Evolutionary conservation across 768 basidiomycete species (phyloP), one percentile per base, ranked within the genome.

Genomic region (Xerocomellus dryophilus): DNA sequence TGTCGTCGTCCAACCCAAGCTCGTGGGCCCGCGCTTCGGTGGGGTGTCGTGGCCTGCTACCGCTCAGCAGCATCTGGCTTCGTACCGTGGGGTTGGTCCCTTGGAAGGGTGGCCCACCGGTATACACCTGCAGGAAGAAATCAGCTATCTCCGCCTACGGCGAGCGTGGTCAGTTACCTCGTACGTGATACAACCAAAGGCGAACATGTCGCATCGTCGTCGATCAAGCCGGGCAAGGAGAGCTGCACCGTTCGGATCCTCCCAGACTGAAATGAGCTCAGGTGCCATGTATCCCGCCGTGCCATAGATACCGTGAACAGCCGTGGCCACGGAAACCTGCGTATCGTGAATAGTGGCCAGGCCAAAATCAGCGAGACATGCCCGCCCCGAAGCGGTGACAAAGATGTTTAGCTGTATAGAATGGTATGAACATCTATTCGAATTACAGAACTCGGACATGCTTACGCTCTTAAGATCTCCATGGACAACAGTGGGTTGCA

Each of bases 401-500:
- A 72, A 61, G 31, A 73, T 57, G 44, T 72, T 71, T 1, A 60
- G 39, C 70, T 71, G 29, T n/a, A 14, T 3, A 5, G n/a, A 38
- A 20, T 20, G n/a, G 3, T 0, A 14, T 64, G 12, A 63, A 36
- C 10, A 4, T 32, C 44, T 40, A 10, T 12, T 34, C 12, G 3
- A 7, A 41, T 25, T 8, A 45, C 2, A 20, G 15, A 25, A n/a
- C 23, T 17, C 32, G 20, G 3, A 27, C 39, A 35, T 10, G 54
- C 74, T 56, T 48, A 78, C 77, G 29, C 71, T 71, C 60, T 76
- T 78, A 20, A 78, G 53, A 49, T 78, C 77, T 10, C 77, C 76
- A 18, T 78, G 76, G 12, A 73, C 57, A 15, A 78, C 68, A 1
- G 77, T 75, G 23, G 74, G 74, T 31, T 67, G 51, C 54, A 69